Evolutionary conservation across 345 rosid genomes (phyloP).

Genomic region (Tarenaya hassleriana): DNA sequence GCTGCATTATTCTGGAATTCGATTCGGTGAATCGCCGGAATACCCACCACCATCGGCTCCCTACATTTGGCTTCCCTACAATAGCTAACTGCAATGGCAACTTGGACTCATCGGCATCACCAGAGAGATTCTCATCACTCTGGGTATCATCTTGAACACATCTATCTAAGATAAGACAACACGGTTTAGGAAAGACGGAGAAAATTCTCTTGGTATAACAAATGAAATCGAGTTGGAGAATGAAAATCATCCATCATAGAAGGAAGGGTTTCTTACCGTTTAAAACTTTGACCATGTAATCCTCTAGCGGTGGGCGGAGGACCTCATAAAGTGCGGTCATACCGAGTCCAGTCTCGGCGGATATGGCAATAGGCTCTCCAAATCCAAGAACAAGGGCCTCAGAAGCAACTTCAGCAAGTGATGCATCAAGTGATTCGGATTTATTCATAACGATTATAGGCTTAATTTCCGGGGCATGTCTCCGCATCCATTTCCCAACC

Average conservation of each 20-base stretch:
- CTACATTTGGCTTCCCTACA: conserved; percentile 91
- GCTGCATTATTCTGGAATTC: too few relatives aligned
- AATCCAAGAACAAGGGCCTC: conserved; percentile 69
- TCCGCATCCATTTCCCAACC: conserved; percentile 91
- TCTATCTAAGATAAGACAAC: conserved; percentile 28
- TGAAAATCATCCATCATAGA: neutral
- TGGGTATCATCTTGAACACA: conserved; percentile 28
- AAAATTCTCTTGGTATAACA: too few relatives aligned
- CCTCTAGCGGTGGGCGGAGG: conserved; percentile 66
- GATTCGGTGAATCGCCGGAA: conserved; percentile 3
- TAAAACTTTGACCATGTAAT: conserved; percentile 43
- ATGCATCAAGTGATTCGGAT: conserved; percentile 59
- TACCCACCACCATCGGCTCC: conserved; percentile 28
- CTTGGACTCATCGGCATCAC: conserved; percentile 59
- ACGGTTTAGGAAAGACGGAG: conserved; percentile 22
- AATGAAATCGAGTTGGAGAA: too few relatives aligned
- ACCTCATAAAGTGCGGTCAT: conserved; percentile 73
- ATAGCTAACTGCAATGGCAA: conserved; percentile 89
- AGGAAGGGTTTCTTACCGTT: conserved; percentile 38
- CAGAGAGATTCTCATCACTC: conserved; percentile 28
- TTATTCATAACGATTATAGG: conserved; percentile 82
- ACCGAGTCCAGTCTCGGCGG: conserved; percentile 96
- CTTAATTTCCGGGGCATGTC: conserved; percentile 61
- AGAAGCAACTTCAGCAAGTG: conserved; percentile 56
- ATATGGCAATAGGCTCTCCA: conserved; percentile 85